These are phyloP conservation scores for Pseudocercospora fijiensis DNA, from an alignment of 2,329 filamentous ascomycete species.

Conservation along the genomic window DNA sequence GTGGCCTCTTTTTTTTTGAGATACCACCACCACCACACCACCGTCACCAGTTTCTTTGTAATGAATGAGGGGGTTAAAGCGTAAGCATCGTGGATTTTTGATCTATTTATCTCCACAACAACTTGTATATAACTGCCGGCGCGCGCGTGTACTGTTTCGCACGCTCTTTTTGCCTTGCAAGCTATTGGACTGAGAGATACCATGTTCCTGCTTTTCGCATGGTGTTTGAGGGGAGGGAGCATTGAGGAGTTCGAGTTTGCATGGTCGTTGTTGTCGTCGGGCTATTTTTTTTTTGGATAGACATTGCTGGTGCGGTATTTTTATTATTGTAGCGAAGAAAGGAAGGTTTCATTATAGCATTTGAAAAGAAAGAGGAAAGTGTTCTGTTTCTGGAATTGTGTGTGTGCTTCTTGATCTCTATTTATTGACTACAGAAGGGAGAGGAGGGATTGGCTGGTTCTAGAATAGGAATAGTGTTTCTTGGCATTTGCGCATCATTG, in stretches of 20 bases:
- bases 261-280: neutral
- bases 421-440: no score
- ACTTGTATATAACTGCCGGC: constrained; percentile 5
- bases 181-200: neutral
- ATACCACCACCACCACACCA: no score
- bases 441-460: no score
- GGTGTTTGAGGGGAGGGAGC: neutral
- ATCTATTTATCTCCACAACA: constrained; percentile 1
- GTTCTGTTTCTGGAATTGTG: no score
- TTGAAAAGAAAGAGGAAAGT: no score
- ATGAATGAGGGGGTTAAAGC: no score
- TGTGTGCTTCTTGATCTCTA: neutral
- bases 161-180: neutral
- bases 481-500: no score
- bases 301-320: no score
- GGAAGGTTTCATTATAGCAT: neutral
- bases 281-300: neutral
- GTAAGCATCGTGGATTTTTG: neutral
- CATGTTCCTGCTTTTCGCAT: neutral
- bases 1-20: no score
- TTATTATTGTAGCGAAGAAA: neutral
- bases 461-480: no score
- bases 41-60: constrained; percentile 4
- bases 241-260: neutral
- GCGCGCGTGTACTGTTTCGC: neutral